Conservation (phyloP, 2,329 filamentous ascomycete genomes). For the Thielaviopsis euricoi region DNA sequence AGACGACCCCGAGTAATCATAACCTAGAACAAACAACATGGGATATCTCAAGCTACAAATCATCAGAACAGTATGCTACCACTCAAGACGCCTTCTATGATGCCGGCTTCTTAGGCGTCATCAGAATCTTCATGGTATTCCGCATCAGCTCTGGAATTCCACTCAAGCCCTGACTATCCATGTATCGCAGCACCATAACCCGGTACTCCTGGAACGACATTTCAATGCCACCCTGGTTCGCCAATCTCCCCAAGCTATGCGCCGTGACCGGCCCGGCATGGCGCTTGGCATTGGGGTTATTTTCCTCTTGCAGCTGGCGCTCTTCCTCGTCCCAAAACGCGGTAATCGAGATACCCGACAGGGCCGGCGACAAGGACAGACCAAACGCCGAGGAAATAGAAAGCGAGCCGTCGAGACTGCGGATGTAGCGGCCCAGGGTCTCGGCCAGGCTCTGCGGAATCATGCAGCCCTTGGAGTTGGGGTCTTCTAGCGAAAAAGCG, state of each 20-base stretch:
- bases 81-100: conserved; percentile 1
- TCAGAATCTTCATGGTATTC: conserved; percentile 64
- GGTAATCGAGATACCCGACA: conserved; percentile 38
- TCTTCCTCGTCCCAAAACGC: conserved; percentile 42
- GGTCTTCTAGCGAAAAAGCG: conserved; percentile 49
- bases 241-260: conserved; percentile 44
- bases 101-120: conserved; percentile 26
- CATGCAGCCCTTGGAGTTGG: conserved; percentile 42
- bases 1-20: background rate
- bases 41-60: background rate
- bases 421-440: conserved; percentile 31
- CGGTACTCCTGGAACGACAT: conserved; percentile 62
- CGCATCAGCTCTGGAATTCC: conserved; percentile 61
- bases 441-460: conserved; percentile 28
- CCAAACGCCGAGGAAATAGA: conserved; percentile 35
- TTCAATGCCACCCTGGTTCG: conserved; percentile 45
- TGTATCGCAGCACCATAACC: conserved; percentile 50
- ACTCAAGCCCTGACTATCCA: conserved; percentile 45
- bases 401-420: conserved; percentile 29
- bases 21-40: background rate
- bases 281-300: conserved; percentile 17
- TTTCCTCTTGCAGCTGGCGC: conserved; percentile 24
- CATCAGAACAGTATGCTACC: background rate
- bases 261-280: conserved; percentile 57
- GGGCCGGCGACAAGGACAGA: conserved; percentile 40